Percentiles rank a stretch among this genome's conserved stretches.
Evolutionary conservation across 345 rosid species (phyloP).

Genomic region (Conringia planisiliqua): DNA sequence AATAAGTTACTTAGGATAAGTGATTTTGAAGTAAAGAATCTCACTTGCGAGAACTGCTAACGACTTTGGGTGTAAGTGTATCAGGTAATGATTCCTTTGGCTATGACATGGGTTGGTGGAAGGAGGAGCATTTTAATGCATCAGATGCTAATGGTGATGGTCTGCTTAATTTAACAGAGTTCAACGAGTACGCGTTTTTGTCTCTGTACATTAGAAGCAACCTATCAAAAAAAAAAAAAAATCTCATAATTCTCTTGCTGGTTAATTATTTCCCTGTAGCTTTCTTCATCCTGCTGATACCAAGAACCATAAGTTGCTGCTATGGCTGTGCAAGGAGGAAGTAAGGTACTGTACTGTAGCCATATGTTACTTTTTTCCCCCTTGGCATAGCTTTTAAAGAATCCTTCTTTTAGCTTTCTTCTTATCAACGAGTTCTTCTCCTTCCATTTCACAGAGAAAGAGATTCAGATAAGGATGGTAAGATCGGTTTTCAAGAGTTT

Average conservation of each 20-base stretch:
- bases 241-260: constrained; percentile 2
- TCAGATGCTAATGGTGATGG: constrained; percentile 96
- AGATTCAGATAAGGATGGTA: constrained; percentile 90
- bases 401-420: background rate
- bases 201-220: background rate
- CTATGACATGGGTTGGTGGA: constrained; percentile 98
- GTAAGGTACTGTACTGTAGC: constrained; percentile 54
- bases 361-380: background rate
- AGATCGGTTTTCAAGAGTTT: constrained; percentile 74
- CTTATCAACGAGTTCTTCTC: background rate
- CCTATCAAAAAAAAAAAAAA: background rate
- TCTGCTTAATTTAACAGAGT: constrained; percentile 76
- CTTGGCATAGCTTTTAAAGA: background rate
- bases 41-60: background rate
- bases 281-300: constrained; percentile 98
- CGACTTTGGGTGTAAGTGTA: constrained; percentile 14
- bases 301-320: constrained; percentile 66
- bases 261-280: constrained; percentile 38
- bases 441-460: constrained; percentile 59
- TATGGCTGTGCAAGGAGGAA: constrained; percentile 95
- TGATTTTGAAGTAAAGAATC: background rate
- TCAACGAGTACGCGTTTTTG: constrained; percentile 74
- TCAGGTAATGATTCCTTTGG: constrained; percentile 67
- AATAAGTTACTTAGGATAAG: background rate
- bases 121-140: constrained; percentile 92